Evolutionary conservation across 495 filamentous ascomycete species (phyloP).

Genomic region (Penicillium macrosclerotiorum): DNA sequence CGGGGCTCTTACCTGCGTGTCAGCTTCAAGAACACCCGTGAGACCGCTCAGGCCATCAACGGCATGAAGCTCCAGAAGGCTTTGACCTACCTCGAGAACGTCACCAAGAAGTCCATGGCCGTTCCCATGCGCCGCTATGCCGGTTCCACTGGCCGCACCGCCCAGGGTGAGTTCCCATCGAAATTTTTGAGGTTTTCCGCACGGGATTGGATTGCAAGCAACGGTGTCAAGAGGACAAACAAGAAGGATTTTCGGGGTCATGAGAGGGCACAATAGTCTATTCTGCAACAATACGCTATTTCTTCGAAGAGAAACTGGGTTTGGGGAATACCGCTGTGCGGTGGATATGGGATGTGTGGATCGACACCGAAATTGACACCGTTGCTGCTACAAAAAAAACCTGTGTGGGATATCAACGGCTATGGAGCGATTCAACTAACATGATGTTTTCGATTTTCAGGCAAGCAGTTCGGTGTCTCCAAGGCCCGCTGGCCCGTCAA

Average conservation of each 20-base stretch:
- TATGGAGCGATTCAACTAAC: conserved; percentile 21
- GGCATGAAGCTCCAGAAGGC: conserved; percentile 98
- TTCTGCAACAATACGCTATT: conserved; percentile 4
- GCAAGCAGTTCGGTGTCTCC: conserved; percentile 96
- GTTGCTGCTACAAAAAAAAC: conserved; percentile 21
- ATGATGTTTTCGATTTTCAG: conserved; percentile 53
- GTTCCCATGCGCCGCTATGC: conserved; percentile 96
- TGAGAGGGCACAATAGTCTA: neutral
- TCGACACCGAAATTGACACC: conserved; percentile 13
- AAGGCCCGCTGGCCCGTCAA: conserved; percentile 98
- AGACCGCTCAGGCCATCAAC: conserved; percentile 98
- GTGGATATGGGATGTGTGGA: neutral
- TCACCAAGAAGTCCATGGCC: conserved; percentile 89
- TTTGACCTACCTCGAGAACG: conserved; percentile 92
- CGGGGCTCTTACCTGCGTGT: conserved; percentile 98
- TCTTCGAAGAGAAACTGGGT: neutral
- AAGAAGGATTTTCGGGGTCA: neutral
- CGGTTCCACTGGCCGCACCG: conserved; percentile 86
- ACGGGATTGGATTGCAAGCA: conserved; percentile 11
- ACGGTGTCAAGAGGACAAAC: conserved; percentile 19
- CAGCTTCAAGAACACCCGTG: conserved; percentile 99
- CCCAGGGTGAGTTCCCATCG: conserved; percentile 78
- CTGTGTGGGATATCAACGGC: conserved; percentile 9
- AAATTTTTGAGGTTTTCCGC: conserved; percentile 9
- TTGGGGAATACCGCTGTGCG: neutral